phyloP scores from a whole-genome alignment of 2,329 filamentous ascomycete genomes.

The Alternaria sp. region DNA sequence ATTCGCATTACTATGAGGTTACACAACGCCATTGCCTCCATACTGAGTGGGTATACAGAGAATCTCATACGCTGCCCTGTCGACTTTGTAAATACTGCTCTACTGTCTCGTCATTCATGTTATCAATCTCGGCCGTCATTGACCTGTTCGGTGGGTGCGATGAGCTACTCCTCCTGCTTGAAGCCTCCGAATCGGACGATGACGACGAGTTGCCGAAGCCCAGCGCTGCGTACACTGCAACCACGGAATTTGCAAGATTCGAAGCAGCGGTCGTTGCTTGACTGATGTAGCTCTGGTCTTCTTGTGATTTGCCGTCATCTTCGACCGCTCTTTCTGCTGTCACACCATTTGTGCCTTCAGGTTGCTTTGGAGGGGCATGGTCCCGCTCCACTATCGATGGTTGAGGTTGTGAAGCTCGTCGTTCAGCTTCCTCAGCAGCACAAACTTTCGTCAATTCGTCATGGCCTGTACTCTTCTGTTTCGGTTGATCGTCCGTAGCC shows the following conservation, averaged over 20 bases:
- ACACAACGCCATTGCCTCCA: not conserved
- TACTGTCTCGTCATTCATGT: slow-evolving; percentile 33
- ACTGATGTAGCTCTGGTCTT: slow-evolving; percentile 17
- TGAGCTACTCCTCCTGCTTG: slow-evolving; percentile 6
- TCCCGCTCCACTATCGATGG: not conserved
- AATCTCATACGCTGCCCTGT: slow-evolving; percentile 21
- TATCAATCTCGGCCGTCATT: slow-evolving; percentile 33
- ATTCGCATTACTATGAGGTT: not conserved
- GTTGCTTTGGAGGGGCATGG: not conserved
- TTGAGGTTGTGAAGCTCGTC: not conserved
- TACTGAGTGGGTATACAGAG: not conserved
- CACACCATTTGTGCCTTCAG: not conserved
- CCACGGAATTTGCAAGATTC: slow-evolving; percentile 37
- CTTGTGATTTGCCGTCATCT: slow-evolving; percentile 8
- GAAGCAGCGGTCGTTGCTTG: slow-evolving; percentile 21
- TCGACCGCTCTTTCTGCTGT: not conserved
- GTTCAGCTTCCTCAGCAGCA: slow-evolving; percentile 6
- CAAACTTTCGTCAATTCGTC: slow-evolving; percentile 3
- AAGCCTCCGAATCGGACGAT: slow-evolving; percentile 13
- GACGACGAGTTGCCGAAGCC: slow-evolving; percentile 46
- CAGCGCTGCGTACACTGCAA: slow-evolving; percentile 37
- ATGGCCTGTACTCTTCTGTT: not conserved
- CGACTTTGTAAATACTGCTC: slow-evolving; percentile 32
- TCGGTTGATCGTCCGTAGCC: not conserved
- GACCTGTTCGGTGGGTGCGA: slow-evolving; percentile 6